Conservation (phyloP, 805 yeast species). For the Cyberlindnera mrakii region DNA sequence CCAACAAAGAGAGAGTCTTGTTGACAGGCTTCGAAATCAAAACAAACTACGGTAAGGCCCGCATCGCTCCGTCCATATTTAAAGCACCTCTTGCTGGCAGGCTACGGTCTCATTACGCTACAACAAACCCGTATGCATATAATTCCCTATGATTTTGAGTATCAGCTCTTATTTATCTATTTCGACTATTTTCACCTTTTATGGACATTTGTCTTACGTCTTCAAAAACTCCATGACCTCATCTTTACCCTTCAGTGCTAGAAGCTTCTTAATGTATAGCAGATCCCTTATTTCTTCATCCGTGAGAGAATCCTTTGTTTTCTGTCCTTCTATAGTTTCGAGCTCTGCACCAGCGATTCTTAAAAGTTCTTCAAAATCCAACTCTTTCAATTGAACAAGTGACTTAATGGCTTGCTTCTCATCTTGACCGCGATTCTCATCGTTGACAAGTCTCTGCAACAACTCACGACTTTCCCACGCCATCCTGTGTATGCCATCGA, state of each 20-base stretch:
- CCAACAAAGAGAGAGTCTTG: too few relatives aligned
- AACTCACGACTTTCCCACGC: constrained; percentile 30
- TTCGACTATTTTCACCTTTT: too few relatives aligned
- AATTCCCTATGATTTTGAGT: too few relatives aligned
- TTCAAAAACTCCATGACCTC: constrained; percentile 53
- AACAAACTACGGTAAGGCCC: too few relatives aligned
- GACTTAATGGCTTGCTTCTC: constrained; percentile 30
- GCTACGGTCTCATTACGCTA: too few relatives aligned
- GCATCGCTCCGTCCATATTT: too few relatives aligned
- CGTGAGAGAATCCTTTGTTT: constrained; percentile 9
- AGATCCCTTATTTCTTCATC: constrained; percentile 45
- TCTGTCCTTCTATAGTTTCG: constrained; percentile 16
- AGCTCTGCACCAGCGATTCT: constrained; percentile 30
- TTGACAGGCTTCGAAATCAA: too few relatives aligned
- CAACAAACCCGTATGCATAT: too few relatives aligned
- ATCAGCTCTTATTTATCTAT: too few relatives aligned
- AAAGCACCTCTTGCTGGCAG: too few relatives aligned
- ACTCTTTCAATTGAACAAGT: constrained; percentile 26
- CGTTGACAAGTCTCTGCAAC: constrained; percentile 26
- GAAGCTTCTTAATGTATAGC: constrained; percentile 48
- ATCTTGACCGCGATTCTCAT: constrained; percentile 19
- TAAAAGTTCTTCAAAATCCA: constrained; percentile 45
- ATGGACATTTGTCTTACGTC: too few relatives aligned
- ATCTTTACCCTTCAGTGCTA: constrained; percentile 66
- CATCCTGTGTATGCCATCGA: constrained; percentile 29